Evolutionary conservation across 192 early-diverging fungal species (phyloP), one percentile per base, ranked within the genome.

Genomic region (Podila minutissima): DNA sequence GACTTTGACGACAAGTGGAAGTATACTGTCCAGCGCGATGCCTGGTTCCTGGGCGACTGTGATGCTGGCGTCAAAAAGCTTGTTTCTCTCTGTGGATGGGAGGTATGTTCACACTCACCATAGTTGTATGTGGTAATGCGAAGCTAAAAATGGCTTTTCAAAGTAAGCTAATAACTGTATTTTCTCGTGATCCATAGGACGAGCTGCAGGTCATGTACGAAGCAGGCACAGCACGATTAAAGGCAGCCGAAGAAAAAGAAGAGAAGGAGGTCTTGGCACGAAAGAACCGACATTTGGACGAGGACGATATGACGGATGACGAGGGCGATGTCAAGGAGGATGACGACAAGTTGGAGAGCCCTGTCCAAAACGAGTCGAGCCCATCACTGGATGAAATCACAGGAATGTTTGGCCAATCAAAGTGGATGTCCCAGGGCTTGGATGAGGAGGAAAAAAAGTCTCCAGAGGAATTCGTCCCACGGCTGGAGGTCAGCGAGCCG

Each of bases 41-140:
- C 92, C 7, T 69, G 95, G 11, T 91, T 88, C 81, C 75, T 89
- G 11, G 97, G 97, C n/a, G 84, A 86, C 62, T 97, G 96, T 83
- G 95, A 99, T 72, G 90, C 90, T 37, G 96, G 95, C 3, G 88
- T 92, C 62, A 58, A 69, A 66, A 70, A 88, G 75, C 74, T 96
- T 51, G 94, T 93, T 31, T 87, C 91, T 46, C 74, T 90, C 12
- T 82, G 95, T 59, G 96, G 94, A 17, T 96, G 91, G 92, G 83
- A 85, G 66, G 91, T 86, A 86, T 76, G 31, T 28, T 59, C 19
- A 64, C 33, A 22, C 20, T 0, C 19, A 22, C 20, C 7, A n/a
- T 5, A 41, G n/a, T 64, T 5, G 17, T 15, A 15, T 17, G 62
- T n/a, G 5, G 38, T 20, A 19, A n/a, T 33, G 62, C 8, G 37